Percentiles rank a stretch among this genome's conserved stretches.
Conservation (phyloP, 1,284 basidiomycete species). For the Microbotryum intermedium region DNA sequence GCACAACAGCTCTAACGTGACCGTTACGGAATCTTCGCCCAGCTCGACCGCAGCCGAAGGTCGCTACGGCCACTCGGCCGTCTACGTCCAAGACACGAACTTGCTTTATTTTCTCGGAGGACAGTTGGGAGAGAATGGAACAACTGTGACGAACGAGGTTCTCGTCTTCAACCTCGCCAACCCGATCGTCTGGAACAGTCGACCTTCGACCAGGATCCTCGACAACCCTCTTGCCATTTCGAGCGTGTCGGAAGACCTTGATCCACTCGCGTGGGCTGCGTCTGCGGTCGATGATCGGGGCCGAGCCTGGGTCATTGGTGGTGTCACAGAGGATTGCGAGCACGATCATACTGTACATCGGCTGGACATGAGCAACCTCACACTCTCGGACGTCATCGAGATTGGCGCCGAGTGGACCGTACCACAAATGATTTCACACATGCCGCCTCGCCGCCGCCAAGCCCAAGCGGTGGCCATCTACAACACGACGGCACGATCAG, state of each 20-base stretch:
- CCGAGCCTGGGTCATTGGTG: slow-evolving; percentile 34
- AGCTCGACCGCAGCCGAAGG: slow-evolving; percentile 4
- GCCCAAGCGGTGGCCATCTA: slow-evolving; percentile 6
- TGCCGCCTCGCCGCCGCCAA: slow-evolving; percentile 21
- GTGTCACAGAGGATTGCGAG: slow-evolving; percentile 32
- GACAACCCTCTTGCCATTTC: slow-evolving; percentile 22
- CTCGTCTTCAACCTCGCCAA: slow-evolving; percentile 30
- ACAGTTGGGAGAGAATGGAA: slow-evolving; percentile 27
- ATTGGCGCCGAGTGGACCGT: not conserved
- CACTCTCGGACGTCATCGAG: not conserved
- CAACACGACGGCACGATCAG: slow-evolving; percentile 10
- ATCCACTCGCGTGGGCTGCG: slow-evolving; percentile 32
- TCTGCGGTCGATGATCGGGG: slow-evolving; percentile 16
- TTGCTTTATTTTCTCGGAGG: slow-evolving; percentile 34
- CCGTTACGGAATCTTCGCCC: slow-evolving; percentile 7
- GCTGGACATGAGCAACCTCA: slow-evolving; percentile 5
- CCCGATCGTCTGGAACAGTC: slow-evolving; percentile 18
- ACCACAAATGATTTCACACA: not conserved
- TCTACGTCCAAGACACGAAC: slow-evolving; percentile 28
- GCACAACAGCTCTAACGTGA: not conserved
- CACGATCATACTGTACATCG: slow-evolving; percentile 26
- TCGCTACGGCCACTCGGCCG: slow-evolving; percentile 36
- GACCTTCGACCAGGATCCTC: slow-evolving; percentile 14
- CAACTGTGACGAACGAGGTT: slow-evolving; percentile 32
- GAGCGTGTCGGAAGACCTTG: slow-evolving; percentile 20